Percentiles rank a stretch among this genome's conserved stretches.
Evolutionary conservation across 768 basidiomycete genomes (phyloP).

Genomic region (Leccinellum rugosiceps): DNA sequence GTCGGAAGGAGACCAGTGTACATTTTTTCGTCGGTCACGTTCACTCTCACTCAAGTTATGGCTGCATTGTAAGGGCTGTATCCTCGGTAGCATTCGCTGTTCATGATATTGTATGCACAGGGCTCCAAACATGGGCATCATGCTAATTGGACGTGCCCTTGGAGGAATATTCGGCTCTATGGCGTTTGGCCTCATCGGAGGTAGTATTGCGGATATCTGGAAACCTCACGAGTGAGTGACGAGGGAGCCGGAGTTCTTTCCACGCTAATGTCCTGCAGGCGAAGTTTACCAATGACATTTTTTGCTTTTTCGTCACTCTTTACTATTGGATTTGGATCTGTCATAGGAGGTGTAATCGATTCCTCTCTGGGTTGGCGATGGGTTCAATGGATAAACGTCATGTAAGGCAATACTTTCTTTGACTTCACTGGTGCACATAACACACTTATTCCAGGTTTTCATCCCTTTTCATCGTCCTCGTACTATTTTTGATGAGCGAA

Average conservation of each 20-base stretch:
- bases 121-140: slow-evolving; percentile 47
- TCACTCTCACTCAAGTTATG: slow-evolving; percentile 49
- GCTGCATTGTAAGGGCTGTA: slow-evolving; percentile 26
- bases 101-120: slow-evolving; percentile 16
- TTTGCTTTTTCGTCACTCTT: slow-evolving; percentile 60
- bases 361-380: slow-evolving; percentile 67
- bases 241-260: not conserved
- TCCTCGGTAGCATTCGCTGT: not conserved
- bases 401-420: slow-evolving; percentile 33
- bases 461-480: slow-evolving; percentile 45
- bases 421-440: too few relatives aligned
- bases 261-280: slow-evolving; percentile 37
- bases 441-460: slow-evolving; percentile 40
- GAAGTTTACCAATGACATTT: slow-evolving; percentile 72
- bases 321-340: slow-evolving; percentile 59
- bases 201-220: slow-evolving; percentile 73
- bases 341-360: slow-evolving; percentile 63
- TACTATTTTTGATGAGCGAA: slow-evolving; percentile 61
- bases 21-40: slow-evolving; percentile 47
- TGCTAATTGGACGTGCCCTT: slow-evolving; percentile 57
- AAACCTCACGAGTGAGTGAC: slow-evolving; percentile 49
- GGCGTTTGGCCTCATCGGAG: slow-evolving; percentile 64
- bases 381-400: slow-evolving; percentile 77
- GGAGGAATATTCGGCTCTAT: slow-evolving; percentile 64
- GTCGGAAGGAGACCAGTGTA: slow-evolving; percentile 64